Conservation (phyloP, 2,329 filamentous ascomycete species). For the Monosporascus sp. region DNA sequence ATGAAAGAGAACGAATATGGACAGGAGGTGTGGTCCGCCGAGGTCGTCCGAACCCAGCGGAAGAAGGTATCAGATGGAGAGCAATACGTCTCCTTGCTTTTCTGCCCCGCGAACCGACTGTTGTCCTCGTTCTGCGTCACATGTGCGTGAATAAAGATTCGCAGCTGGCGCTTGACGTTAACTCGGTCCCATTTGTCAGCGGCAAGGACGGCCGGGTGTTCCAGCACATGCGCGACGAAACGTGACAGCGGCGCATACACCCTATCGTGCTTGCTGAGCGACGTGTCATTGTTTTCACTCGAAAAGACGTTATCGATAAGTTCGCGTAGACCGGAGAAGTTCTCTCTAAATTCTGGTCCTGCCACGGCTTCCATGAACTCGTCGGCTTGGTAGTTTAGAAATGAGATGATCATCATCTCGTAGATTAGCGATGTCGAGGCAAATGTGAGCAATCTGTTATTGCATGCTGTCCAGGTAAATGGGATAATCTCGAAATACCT, state of each 20-base stretch:
- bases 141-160: constrained; percentile 7
- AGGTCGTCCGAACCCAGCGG: constrained; percentile 12
- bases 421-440: constrained; percentile 14
- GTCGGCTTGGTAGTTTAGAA: constrained; percentile 16
- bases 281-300: neutral
- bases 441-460: constrained; percentile 12
- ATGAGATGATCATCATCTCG: constrained; percentile 14
- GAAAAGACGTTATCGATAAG: neutral
- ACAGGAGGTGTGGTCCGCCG: constrained; percentile 12
- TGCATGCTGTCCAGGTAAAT: constrained; percentile 15
- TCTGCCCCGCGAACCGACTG: too few relatives aligned
- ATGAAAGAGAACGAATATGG: constrained; percentile 8
- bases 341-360: constrained; percentile 6
- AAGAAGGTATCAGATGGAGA: constrained; percentile 5
- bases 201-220: constrained; percentile 2
- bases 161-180: constrained; percentile 5
- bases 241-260: constrained; percentile 1
- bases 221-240: constrained; percentile 5
- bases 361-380: constrained; percentile 18
- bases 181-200: constrained; percentile 3
- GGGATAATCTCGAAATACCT: constrained; percentile 19
- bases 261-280: neutral
- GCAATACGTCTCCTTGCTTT: too few relatives aligned
- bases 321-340: neutral
- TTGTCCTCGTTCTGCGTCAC: too few relatives aligned